A percentile compares a stretch with the other conserved stretches of the same genome.
phyloP scores from a whole-genome alignment of 2,329 filamentous ascomycete species.

The Cyclaneusma minus region DNA sequence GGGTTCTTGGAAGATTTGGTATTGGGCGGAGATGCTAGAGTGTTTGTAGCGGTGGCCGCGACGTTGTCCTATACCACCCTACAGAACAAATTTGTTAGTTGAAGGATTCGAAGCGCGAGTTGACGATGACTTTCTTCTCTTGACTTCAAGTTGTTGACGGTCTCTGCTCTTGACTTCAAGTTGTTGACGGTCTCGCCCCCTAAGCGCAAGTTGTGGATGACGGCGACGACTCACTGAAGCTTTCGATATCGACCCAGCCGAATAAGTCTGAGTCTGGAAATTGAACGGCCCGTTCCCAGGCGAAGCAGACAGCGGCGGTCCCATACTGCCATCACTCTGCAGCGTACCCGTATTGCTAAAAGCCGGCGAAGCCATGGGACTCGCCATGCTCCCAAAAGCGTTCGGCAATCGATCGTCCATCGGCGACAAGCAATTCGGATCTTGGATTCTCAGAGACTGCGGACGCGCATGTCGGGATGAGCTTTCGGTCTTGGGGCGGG shows the following conservation, averaged over 20 bases:
- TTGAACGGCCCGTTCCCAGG: slow-evolving; percentile 65
- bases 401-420: slow-evolving; percentile 18
- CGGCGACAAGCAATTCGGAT: slow-evolving; percentile 31
- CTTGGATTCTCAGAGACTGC: slow-evolving; percentile 19
- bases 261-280: slow-evolving; percentile 72
- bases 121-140: too few species aligned
- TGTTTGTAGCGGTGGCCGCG: slow-evolving; percentile 97
- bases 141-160: slow-evolving; percentile 2
- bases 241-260: slow-evolving; percentile 56
- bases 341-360: slow-evolving; percentile 8
- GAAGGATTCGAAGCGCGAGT: too few species aligned
- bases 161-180: slow-evolving; percentile 5
- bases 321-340: slow-evolving; percentile 21
- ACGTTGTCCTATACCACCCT: slow-evolving; percentile 76
- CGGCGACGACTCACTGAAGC: slow-evolving; percentile 41
- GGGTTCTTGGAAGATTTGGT: slow-evolving; percentile 93
- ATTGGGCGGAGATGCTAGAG: slow-evolving; percentile 72
- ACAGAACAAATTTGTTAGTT: slow-evolving; percentile 13
- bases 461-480: slow-evolving; percentile 10
- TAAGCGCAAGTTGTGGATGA: slow-evolving; percentile 1
- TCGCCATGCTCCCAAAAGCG: slow-evolving; percentile 19
- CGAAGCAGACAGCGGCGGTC: slow-evolving; percentile 11
- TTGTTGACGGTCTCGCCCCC: neutral
- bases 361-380: slow-evolving; percentile 14
- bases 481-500: slow-evolving; percentile 10